Evolutionary conservation across 1,139 yeast genomes (phyloP), one percentile per base, ranked within the genome.

Genomic region (Candida sanyaensis): DNA sequence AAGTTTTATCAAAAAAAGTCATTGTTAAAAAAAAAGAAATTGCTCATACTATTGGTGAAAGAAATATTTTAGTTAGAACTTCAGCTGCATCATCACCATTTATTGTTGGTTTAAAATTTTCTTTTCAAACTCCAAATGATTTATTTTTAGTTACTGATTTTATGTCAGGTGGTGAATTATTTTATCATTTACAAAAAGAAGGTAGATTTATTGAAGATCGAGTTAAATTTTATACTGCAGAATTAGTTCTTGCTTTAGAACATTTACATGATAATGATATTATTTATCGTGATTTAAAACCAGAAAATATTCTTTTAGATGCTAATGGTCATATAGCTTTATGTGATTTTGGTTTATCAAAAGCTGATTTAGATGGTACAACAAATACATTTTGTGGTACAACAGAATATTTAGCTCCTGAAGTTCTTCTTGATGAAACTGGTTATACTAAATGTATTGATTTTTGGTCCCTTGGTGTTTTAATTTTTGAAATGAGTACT

Each of bases 311-410:
- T 55, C 69, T 93, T 55, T 73, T 93, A 48, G 99, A 93, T 71
- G 97, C 97, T 13, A 90, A 91, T 68, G 99, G 99, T 21, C 97
- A 93, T 66, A 89, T 93, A 60, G 97, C 97, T 0, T 76, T 93
- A 49, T 93, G 98, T 75, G 99, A 93, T 69, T 93, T 93, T 69
- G 99, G 99, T 8, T 78, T 93, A 50, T 90, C 97, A 26, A 93
- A 93, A 70, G 97, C 97, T 29, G 93, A 92, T 63, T 73, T 84
- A 51, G 88, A 89, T 61, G 97, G 96, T 57, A 90, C 97, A 34
- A 93, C 98, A 10, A 92, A 91, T 65, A 93, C 99, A 0, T 93
- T 93, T 61, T 93, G 99, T 68, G 99, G 99, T 48, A 93, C 99
- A 13, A 93, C 98, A 6, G 98, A 93, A 63, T 87, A 87, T 62